Base-by-base conservation (phyloP, 2,329 filamentous ascomycete genomes). In the Trichoderma sp. region DNA sequence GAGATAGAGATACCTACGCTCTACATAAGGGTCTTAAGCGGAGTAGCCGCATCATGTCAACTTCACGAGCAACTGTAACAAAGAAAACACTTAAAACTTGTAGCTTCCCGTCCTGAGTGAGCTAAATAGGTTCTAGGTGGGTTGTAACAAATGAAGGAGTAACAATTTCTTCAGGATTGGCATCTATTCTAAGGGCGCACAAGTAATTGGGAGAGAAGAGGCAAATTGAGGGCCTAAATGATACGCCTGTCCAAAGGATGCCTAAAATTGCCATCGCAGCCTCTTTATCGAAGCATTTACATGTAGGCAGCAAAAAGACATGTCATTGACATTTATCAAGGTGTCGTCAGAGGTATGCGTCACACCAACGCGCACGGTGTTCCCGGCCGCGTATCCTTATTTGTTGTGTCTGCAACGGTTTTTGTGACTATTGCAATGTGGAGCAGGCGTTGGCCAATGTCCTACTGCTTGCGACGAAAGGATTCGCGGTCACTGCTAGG, bases 41-140 rank as follows among this genome's bases (percentile, higher is more conserved):
- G 27, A 53, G 50, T 6, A 53, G n/a, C 9, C 14, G 9, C 0
- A 24, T 53, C 3, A 24, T 53, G 50, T 5, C 50, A 53, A 3
- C n/a, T 5, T 53, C n/a, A 2, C 14, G 35, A 53, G n/a, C n/a
- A 50, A 11, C 4, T n/a, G 18, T 4, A 50, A 1, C 18, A 4
- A 21, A 50, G 2, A 0, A 21, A 50, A 4, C 45, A 12, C 8
- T 6, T 18, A 21, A 53, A 24, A 24, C 5, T 0, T 21, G 21
- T 12, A 24, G n/a, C 11, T 1, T 12, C 0, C 11, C 24, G n/a
- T 14, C 0, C 6, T 24, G n/a, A 24, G 11, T 3, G 50, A 14
- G 50, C 1, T 14, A 24, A 24, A 6, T 1, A 1, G n/a, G 50
- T 3, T 3, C 11, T 0, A 24, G 5, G 50, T 12, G 50, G 5